Evolutionary conservation across 495 filamentous ascomycete species (phyloP).

Genomic region (Xylaria scruposa): DNA sequence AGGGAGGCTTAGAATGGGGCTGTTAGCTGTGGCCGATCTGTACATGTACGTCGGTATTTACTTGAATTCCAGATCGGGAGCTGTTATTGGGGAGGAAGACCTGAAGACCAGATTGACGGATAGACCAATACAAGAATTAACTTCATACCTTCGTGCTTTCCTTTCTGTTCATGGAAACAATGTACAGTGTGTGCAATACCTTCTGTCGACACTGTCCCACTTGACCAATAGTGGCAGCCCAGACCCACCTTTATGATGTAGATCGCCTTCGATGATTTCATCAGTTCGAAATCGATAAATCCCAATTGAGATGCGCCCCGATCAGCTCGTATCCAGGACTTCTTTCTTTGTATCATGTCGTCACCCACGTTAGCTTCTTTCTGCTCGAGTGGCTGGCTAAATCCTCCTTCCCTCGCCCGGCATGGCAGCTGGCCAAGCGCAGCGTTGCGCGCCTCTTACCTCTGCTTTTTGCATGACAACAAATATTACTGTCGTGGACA

Average conservation of each 20-base stretch:
- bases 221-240: neutral
- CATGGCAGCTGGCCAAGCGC: neutral
- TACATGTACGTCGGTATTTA: too few relatives aligned
- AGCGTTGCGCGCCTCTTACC: neutral
- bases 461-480: too few relatives aligned
- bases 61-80: too few relatives aligned
- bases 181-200: neutral
- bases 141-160: too few relatives aligned
- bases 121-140: too few relatives aligned
- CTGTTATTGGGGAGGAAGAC: too few relatives aligned
- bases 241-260: constrained; percentile 29
- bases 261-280: constrained; percentile 39
- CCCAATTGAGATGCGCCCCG: neutral
- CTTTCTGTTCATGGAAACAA: too few relatives aligned
- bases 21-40: neutral
- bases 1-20: neutral
- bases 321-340: neutral
- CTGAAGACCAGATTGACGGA: too few relatives aligned
- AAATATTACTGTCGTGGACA: too few relatives aligned
- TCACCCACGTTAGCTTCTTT: neutral
- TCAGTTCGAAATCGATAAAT: constrained; percentile 14
- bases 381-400: neutral
- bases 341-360: neutral
- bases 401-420: neutral
- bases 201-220: neutral